Percentiles rank a stretch among this genome's conserved stretches.
Evolutionary conservation across 2,329 filamentous ascomycete genomes (phyloP).

Genomic region (Neurospora crassa): DNA sequence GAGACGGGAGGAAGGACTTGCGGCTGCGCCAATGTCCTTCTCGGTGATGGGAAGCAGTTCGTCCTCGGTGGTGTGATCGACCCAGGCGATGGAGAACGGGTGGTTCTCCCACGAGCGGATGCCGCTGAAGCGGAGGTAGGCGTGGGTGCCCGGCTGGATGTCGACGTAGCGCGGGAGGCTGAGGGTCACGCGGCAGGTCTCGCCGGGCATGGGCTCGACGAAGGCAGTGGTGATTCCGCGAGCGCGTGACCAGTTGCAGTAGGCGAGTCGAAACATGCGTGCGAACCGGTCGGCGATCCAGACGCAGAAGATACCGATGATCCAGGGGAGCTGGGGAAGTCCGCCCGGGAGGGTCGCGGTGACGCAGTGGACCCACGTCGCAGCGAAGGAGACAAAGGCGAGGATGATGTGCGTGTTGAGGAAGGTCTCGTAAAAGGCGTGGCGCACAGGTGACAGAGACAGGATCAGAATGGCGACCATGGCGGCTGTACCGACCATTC

Average conservation of each 20-base stretch:
- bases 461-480: constrained; percentile 59
- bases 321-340: constrained; percentile 63
- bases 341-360: constrained; percentile 54
- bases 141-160: constrained; percentile 61
- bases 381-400: constrained; percentile 56
- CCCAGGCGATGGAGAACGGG: constrained; percentile 72
- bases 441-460: constrained; percentile 70
- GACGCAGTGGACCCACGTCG: constrained; percentile 70
- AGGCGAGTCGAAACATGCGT: constrained; percentile 54
- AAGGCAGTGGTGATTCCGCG: constrained; percentile 53
- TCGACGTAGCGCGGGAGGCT: constrained; percentile 56
- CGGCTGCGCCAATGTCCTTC: constrained; percentile 6
- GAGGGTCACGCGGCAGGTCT: constrained; percentile 61
- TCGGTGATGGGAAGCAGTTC: constrained; percentile 20
- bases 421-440: constrained; percentile 97
- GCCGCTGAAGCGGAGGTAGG: constrained; percentile 61
- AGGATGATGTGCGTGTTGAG: constrained; percentile 75
- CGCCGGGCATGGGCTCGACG: constrained; percentile 59
- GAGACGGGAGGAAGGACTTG: constrained; percentile 8
- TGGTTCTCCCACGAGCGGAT: constrained; percentile 64
- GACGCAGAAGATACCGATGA: constrained; percentile 63
- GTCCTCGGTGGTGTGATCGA: constrained; percentile 41
- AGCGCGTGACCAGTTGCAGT: constrained; percentile 51
- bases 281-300: constrained; percentile 65
- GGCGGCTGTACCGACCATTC: constrained; percentile 43